A percentile compares a stretch with the other conserved stretches of the same genome.
phyloP scores from a whole-genome alignment of 2,329 filamentous ascomycete genomes.

The Talaromyces sp. region DNA sequence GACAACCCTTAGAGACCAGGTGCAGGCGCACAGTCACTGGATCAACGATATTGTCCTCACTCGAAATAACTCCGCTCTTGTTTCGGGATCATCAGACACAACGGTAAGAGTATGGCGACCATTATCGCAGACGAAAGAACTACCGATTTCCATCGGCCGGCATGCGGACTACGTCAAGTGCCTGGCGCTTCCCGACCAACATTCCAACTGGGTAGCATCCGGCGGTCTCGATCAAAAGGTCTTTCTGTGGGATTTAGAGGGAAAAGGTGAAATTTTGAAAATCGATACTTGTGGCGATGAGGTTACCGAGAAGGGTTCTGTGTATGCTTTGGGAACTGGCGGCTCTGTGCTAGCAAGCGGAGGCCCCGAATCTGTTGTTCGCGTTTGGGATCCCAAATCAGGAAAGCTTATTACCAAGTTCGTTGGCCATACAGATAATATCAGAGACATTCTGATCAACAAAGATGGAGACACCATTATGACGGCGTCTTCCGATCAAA shows the following conservation, averaged over 20 bases:
- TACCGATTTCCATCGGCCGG: slow-evolving; percentile 76
- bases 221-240: slow-evolving; percentile 91
- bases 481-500: slow-evolving; percentile 92
- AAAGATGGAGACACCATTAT: slow-evolving; percentile 85
- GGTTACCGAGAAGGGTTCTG: slow-evolving; percentile 79
- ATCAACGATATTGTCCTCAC: slow-evolving; percentile 86
- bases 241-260: slow-evolving; percentile 87
- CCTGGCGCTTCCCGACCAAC: slow-evolving; percentile 67
- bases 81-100: slow-evolving; percentile 89
- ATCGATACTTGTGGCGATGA: slow-evolving; percentile 75
- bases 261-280: slow-evolving; percentile 76
- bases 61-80: slow-evolving; percentile 69
- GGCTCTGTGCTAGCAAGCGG: slow-evolving; percentile 82
- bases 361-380: slow-evolving; percentile 86
- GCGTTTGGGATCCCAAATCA: slow-evolving; percentile 84
- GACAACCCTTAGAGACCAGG: slow-evolving; percentile 56
- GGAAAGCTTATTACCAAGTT: slow-evolving; percentile 93
- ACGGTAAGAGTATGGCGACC: slow-evolving; percentile 92
- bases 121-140: slow-evolving; percentile 55
- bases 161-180: slow-evolving; percentile 97
- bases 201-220: slow-evolving; percentile 82
- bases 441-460: slow-evolving; percentile 84
- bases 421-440: slow-evolving; percentile 91
- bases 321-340: slow-evolving; percentile 81
- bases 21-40: slow-evolving; percentile 89